Percentiles rank a stretch among this genome's conserved stretches.
These are phyloP conservation scores for Hemileia vastatrix DNA, from an alignment of 1,284 basidiomycete species.

Conservation along the genomic window DNA sequence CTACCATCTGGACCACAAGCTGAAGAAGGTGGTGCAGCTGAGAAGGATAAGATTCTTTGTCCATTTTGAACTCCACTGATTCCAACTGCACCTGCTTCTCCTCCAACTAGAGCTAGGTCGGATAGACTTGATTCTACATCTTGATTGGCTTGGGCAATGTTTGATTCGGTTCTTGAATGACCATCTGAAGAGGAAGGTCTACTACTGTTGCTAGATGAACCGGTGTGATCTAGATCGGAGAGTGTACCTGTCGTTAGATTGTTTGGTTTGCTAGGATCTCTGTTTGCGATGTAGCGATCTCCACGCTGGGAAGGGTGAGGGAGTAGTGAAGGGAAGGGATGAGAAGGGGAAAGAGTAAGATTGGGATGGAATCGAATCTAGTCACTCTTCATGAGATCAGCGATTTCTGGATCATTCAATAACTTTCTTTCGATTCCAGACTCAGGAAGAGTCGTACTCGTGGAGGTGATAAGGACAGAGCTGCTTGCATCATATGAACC, in stretches of 20 bases:
- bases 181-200: conserved; percentile 2
- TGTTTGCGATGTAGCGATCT: conserved; percentile 40
- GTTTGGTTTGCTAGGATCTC: conserved; percentile 31
- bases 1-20: conserved; percentile 32
- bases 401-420: too few species aligned
- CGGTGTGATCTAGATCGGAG: conserved; percentile 25
- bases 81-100: conserved; percentile 32
- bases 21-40: conserved; percentile 35
- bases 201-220: conserved; percentile 7
- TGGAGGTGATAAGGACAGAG: too few species aligned
- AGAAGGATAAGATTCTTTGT: conserved; percentile 40
- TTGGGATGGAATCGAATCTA: too few species aligned
- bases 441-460: too few species aligned
- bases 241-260: conserved; percentile 27
- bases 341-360: too few species aligned
- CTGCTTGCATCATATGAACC: too few species aligned
- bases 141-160: conserved; percentile 30
- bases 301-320: too few species aligned
- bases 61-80: conserved; percentile 34
- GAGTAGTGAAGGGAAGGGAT: too few species aligned
- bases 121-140: conserved; percentile 25
- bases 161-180: conserved; percentile 28
- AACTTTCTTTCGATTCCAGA: too few species aligned
- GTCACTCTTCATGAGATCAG: too few species aligned
- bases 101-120: conserved; percentile 27